phyloP scores from a whole-genome alignment of 2,329 filamentous ascomycete species.

The Elsinoe fawcettii region DNA sequence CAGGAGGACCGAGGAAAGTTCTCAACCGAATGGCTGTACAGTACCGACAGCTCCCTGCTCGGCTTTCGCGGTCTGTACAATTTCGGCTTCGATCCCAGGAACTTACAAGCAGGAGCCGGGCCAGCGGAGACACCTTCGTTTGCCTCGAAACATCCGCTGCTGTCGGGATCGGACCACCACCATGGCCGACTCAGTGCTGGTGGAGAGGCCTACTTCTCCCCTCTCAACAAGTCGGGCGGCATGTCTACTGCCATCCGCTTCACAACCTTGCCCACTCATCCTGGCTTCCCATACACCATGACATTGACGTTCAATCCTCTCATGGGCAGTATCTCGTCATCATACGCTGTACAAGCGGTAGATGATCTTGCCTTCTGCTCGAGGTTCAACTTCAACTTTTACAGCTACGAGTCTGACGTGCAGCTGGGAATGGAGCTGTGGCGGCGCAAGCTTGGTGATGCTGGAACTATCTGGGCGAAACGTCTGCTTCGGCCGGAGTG shows the following conservation, averaged over 20 bases:
- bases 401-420: slow-evolving; percentile 94
- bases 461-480: slow-evolving; percentile 38
- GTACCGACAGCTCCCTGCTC: slow-evolving; percentile 82
- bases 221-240: slow-evolving; percentile 87
- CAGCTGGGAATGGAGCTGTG: slow-evolving; percentile 88
- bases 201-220: slow-evolving; percentile 90
- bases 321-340: slow-evolving; percentile 87
- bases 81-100: slow-evolving; percentile 65
- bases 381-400: slow-evolving; percentile 93
- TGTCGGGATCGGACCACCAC: slow-evolving; percentile 46
- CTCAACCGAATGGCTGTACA: slow-evolving; percentile 81
- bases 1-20: slow-evolving; percentile 84
- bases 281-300: slow-evolving; percentile 84
- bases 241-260: slow-evolving; percentile 84
- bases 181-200: slow-evolving; percentile 84
- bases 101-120: slow-evolving; percentile 18
- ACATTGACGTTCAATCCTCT: slow-evolving; percentile 88
- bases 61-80: slow-evolving; percentile 89
- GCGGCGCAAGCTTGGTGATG: slow-evolving; percentile 46
- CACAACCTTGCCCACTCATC: slow-evolving; percentile 71
- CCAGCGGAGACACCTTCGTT: not conserved
- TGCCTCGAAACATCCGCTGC: slow-evolving; percentile 23
- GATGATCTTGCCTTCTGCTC: slow-evolving; percentile 77
- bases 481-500: slow-evolving; percentile 38
- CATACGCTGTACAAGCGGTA: slow-evolving; percentile 83